These are phyloP conservation scores for Teunomyces kruisii DNA, from an alignment of 805 yeast species.

Conservation along the genomic window DNA sequence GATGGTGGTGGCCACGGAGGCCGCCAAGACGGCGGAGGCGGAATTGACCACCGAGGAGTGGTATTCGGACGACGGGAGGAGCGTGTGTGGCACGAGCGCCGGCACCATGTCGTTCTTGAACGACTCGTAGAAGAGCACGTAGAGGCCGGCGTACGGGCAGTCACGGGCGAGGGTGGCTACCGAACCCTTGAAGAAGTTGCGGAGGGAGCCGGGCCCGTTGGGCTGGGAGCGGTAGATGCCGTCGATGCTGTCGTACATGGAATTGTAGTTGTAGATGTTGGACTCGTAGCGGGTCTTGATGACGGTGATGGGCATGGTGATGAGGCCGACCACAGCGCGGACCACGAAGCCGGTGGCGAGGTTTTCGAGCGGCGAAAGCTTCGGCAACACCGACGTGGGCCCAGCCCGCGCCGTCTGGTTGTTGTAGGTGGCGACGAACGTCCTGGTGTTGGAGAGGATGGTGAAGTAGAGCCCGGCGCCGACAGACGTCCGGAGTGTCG, in stretches of 20 bases:
- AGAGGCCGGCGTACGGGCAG: conserved; percentile 95
- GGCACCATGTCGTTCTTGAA: conserved; percentile 61
- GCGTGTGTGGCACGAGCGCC: conserved; percentile 2
- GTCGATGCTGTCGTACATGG: conserved; percentile 58
- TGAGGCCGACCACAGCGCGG: conserved; percentile 76
- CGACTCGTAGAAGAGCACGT: conserved; percentile 81
- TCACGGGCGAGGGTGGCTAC: conserved; percentile 86
- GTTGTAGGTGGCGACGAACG: conserved; percentile 39
- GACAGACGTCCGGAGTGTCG: conserved; percentile 83
- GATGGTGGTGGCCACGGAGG: conserved; percentile 74
- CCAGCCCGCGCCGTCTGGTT: conserved; percentile 6
- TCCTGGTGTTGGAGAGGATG: conserved; percentile 62
- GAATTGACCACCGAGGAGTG: conserved; percentile 56
- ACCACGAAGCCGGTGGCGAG: conserved; percentile 74
- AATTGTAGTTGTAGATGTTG: conserved; percentile 64
- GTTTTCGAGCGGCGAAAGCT: conserved; percentile 67
- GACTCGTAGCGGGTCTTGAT: conserved; percentile 89
- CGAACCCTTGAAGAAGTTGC: conserved; percentile 84
- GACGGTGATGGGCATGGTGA: conserved; percentile 94
- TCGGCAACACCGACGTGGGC: conserved; percentile 59
- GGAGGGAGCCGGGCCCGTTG: conserved; percentile 30
- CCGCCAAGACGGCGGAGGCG: conserved; percentile 74
- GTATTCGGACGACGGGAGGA: conserved; percentile 13
- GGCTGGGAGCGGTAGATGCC: conserved; percentile 44
- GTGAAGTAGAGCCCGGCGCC: conserved; percentile 89